Evolutionary conservation across 1,284 basidiomycete species (phyloP).

Genomic region (Apiotrichum brassicae): DNA sequence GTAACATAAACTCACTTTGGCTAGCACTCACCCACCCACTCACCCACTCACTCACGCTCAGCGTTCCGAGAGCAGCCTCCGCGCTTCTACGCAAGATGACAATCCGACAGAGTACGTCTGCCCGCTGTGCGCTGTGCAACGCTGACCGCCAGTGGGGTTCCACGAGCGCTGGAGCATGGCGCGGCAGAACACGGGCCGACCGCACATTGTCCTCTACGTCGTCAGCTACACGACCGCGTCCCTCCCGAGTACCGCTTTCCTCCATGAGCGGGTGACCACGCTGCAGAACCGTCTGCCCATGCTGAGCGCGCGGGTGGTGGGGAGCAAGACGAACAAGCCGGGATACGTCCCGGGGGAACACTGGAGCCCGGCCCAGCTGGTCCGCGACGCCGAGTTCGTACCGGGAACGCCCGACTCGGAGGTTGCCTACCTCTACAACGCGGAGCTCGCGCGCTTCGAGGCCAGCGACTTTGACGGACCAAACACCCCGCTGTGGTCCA

Average conservation of each 20-base stretch:
- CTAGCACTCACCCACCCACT: too few species aligned
- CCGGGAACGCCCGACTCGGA: background rate
- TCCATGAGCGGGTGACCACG: conserved; percentile 1
- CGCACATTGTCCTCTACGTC: conserved; percentile 3
- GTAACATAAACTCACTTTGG: too few species aligned
- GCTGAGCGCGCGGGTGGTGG: background rate
- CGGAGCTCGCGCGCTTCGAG: conserved; percentile 6
- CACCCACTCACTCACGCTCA: too few species aligned
- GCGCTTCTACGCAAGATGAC: too few species aligned
- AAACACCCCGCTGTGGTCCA: conserved; percentile 6
- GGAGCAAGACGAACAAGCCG: conserved; percentile 4
- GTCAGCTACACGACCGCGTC: conserved; percentile 2
- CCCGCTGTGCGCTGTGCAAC: background rate
- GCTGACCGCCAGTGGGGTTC: background rate
- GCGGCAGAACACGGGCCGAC: conserved; percentile 3
- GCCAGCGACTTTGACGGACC: background rate
- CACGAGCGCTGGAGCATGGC: conserved; percentile 7
- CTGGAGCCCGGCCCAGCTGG: background rate
- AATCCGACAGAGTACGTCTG: too few species aligned
- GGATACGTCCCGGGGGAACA: background rate
- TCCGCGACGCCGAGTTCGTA: background rate
- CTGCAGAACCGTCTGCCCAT: conserved; percentile 8
- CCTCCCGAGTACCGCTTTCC: background rate
- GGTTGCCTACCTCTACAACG: background rate
- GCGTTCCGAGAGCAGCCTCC: too few species aligned